phyloP scores from a whole-genome alignment of 1,284 basidiomycete genomes.

The Trichosporon coremiiforme region DNA sequence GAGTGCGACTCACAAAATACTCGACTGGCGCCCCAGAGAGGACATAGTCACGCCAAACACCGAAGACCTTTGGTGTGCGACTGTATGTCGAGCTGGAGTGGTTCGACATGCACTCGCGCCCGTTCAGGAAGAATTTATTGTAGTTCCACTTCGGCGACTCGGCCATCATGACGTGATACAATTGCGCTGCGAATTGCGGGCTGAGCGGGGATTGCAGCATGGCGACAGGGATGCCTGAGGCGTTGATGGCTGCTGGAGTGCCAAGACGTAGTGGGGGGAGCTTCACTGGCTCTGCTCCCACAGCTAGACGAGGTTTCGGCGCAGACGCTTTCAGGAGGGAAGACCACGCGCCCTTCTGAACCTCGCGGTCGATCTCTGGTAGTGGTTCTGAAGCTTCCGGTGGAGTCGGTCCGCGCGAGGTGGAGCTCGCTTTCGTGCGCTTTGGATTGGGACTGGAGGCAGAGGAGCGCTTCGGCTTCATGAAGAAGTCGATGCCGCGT shows the following conservation, averaged over 20 bases:
- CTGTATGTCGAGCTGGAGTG: constrained; percentile 72
- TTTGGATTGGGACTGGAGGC: background rate
- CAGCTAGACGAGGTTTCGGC: background rate
- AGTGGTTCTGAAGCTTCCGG: background rate
- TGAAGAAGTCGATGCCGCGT: constrained; percentile 5
- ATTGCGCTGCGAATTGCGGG: constrained; percentile 64
- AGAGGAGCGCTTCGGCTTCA: background rate
- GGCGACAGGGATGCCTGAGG: constrained; percentile 54
- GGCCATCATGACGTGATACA: constrained; percentile 60
- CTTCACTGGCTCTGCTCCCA: background rate
- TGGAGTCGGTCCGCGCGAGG: background rate
- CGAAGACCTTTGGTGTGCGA: constrained; percentile 46
- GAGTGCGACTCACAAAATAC: constrained; percentile 31
- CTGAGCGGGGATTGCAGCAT: constrained; percentile 64
- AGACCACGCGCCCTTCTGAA: background rate
- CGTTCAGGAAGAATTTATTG: constrained; percentile 51
- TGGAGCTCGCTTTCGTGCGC: background rate
- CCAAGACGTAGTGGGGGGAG: constrained; percentile 34
- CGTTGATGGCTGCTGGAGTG: constrained; percentile 61
- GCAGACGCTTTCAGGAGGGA: background rate
- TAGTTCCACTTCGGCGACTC: constrained; percentile 47
- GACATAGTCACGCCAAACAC: background rate
- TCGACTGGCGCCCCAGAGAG: constrained; percentile 33
- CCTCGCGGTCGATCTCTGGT: background rate
- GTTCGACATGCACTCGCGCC: constrained; percentile 60